Conservation (phyloP, 1,139 yeast genomes). For the Blastobotrys buckinghamii region DNA sequence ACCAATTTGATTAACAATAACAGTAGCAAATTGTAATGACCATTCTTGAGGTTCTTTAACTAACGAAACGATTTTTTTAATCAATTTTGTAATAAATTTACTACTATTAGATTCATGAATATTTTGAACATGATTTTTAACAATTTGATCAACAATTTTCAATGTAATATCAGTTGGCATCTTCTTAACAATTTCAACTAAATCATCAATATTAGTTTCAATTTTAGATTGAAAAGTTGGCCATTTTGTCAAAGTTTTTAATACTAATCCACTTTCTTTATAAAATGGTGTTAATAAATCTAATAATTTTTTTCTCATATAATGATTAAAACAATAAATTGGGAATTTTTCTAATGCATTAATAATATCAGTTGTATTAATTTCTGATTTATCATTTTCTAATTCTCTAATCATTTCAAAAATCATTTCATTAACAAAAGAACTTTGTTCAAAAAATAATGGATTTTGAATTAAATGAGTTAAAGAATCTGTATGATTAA, state of each 20-base stretch:
- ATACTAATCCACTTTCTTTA: background rate
- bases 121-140: constrained; percentile 6
- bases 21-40: constrained; percentile 8
- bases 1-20: constrained; percentile 2
- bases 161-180: constrained; percentile 1
- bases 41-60: constrained; percentile 5
- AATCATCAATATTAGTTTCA: constrained; percentile 2
- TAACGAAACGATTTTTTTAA: background rate
- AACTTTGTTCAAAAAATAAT: constrained; percentile 21
- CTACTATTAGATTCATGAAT: background rate
- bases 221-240: constrained; percentile 8
- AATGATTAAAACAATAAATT: constrained; percentile 16
- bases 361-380: constrained; percentile 1
- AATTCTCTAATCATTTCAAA: constrained; percentile 10
- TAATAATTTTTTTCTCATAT: constrained; percentile 4
- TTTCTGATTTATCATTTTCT: constrained; percentile 2
- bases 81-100: constrained; percentile 5
- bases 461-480: constrained; percentile 17
- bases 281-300: constrained; percentile 9
- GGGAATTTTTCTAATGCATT: constrained; percentile 14
- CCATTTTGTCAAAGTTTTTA: background rate
- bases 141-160: background rate
- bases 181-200: background rate
- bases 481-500: constrained; percentile 15
- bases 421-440: constrained; percentile 16